Percentiles rank a stretch among this genome's conserved stretches.
These are phyloP conservation scores for Daldinia vernicosa DNA, from an alignment of 495 filamentous ascomycete species.

Conservation along the genomic window DNA sequence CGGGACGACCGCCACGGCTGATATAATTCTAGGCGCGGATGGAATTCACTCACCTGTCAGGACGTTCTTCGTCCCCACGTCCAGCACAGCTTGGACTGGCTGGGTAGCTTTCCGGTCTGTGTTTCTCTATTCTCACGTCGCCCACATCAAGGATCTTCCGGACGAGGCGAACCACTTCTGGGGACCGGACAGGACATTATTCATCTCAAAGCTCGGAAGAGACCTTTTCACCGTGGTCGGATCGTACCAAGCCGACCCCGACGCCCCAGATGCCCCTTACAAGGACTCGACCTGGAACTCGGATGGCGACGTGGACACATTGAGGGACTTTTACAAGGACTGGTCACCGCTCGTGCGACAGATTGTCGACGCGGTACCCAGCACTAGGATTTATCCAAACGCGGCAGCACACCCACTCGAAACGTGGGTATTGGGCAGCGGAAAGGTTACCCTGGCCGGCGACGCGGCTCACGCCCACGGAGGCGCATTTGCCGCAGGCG, in stretches of 20 bases:
- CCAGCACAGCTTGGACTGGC: slow-evolving; percentile 55
- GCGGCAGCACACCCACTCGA: slow-evolving; percentile 51
- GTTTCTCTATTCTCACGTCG: slow-evolving; percentile 53
- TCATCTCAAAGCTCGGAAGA: slow-evolving; percentile 56
- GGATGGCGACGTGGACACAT: slow-evolving; percentile 49
- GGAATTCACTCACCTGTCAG: slow-evolving; percentile 47
- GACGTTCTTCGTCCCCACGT: slow-evolving; percentile 53
- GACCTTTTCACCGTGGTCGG: slow-evolving; percentile 57
- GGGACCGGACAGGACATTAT: slow-evolving; percentile 59
- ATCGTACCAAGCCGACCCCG: slow-evolving; percentile 54
- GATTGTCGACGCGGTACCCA: slow-evolving; percentile 54
- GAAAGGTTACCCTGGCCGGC: slow-evolving; percentile 54
- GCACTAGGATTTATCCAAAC: slow-evolving; percentile 57
- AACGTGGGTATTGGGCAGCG: slow-evolving; percentile 54
- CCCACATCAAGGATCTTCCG: slow-evolving; percentile 52
- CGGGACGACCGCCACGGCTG: slow-evolving; percentile 39
- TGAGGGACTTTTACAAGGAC: slow-evolving; percentile 53
- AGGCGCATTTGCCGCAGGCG: slow-evolving; percentile 60
- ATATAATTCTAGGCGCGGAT: slow-evolving; percentile 49
- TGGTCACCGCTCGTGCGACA: slow-evolving; percentile 57
- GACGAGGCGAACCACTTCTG: slow-evolving; percentile 60
- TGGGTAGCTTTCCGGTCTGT: slow-evolving; percentile 59
- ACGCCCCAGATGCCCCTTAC: slow-evolving; percentile 48
- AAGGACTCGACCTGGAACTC: slow-evolving; percentile 54
- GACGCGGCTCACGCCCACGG: slow-evolving; percentile 63